Conservation (phyloP, 345 rosid genomes). For the Eucalyptus curtisii region DNA sequence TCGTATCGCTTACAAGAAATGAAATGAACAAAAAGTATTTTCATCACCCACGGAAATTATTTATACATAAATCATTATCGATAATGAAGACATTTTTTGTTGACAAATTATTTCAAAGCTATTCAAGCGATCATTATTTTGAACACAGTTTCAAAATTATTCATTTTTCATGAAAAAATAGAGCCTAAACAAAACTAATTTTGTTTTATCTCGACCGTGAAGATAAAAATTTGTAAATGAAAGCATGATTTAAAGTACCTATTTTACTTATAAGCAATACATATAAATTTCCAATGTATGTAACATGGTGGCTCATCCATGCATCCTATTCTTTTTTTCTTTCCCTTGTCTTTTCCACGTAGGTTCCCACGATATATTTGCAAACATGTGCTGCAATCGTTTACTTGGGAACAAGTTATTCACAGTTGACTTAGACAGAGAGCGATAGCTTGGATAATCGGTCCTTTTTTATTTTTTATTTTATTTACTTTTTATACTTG, state of each 20-base stretch:
- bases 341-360: not conserved
- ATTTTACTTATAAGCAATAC: not conserved
- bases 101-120: not conserved
- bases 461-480: not conserved
- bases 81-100: not conserved
- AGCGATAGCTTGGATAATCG: not conserved
- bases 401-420: not conserved
- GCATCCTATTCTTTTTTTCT: not conserved
- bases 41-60: rapidly evolving
- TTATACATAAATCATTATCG: rapidly evolving
- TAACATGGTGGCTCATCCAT: not conserved
- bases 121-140: not conserved
- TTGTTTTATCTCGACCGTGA: not conserved
- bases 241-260: not conserved
- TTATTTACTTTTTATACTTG: not conserved
- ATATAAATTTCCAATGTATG: rapidly evolving
- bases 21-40: not conserved
- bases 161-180: not conserved
- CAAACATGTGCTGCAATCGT: not conserved
- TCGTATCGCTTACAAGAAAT: not conserved
- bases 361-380: not conserved
- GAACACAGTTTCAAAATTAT: rapidly evolving
- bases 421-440: not conserved
- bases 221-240: not conserved
- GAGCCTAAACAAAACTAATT: not conserved